Evolutionary conservation across 177 flowering plant species (phyloP).

Genomic region (Vitis hybrid): DNA sequence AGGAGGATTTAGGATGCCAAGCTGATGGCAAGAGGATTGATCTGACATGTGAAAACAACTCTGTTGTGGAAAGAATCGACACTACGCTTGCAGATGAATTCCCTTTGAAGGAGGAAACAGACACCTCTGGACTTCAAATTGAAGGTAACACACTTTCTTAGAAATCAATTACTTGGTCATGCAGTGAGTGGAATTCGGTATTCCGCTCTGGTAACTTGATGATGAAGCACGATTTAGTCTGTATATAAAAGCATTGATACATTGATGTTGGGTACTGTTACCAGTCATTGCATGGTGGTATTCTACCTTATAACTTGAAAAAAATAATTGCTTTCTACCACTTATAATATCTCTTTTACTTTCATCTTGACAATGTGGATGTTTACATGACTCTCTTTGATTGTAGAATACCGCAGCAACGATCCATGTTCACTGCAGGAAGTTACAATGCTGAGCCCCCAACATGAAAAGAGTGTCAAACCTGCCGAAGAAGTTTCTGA

Average conservation of each 20-base stretch:
- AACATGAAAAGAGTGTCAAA: constrained; percentile 15
- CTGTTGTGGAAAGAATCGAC: neutral
- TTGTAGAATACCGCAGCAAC: constrained; percentile 19
- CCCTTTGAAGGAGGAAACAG: constrained; percentile 14
- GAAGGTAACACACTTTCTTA: constrained; percentile 32
- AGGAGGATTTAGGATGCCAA: constrained; percentile 17
- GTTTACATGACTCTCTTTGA: constrained; percentile 2
- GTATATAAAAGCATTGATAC: too few species aligned
- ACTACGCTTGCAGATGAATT: constrained; percentile 16
- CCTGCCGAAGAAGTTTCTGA: constrained; percentile 25
- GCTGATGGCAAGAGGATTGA: constrained; percentile 18
- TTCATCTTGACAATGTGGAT: too few species aligned
- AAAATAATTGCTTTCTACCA: too few species aligned
- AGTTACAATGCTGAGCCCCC: constrained; percentile 7
- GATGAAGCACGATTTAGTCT: too few species aligned
- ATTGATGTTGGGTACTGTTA: neutral
- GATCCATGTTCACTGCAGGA: constrained; percentile 12
- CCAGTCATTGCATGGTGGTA: too few species aligned
- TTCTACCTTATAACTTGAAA: too few species aligned
- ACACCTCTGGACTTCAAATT: constrained; percentile 16
- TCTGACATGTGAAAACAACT: constrained; percentile 7
- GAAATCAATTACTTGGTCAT: neutral
- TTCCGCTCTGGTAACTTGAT: neutral
- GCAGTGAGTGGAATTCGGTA: neutral
- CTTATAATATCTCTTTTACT: too few species aligned